Percentiles rank a stretch among this genome's conserved stretches.
phyloP scores from a whole-genome alignment of 2,329 filamentous ascomycete species.

The Fonsecaea pedrosoi region DNA sequence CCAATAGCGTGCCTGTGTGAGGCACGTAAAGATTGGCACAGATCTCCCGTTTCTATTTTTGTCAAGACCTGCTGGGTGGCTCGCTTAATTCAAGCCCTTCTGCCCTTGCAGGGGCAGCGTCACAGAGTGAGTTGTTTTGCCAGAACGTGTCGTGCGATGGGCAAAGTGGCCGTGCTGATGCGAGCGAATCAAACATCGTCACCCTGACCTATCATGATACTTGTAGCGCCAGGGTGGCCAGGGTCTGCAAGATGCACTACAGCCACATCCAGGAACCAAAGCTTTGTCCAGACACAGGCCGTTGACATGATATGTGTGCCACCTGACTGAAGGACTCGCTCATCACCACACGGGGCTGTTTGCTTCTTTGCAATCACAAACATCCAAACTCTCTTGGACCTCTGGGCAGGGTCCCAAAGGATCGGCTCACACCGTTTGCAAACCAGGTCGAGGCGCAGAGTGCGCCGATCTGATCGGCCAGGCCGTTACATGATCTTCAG shows the following conservation, averaged over 20 bases:
- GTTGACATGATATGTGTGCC: conserved; percentile 2
- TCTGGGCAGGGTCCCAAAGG: neutral
- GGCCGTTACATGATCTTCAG: neutral
- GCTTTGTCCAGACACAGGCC: conserved; percentile 7
- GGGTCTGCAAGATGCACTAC: neutral
- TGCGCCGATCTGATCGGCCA: conserved; percentile 20
- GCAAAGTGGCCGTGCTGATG: conserved; percentile 11
- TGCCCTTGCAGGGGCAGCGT: conserved; percentile 19
- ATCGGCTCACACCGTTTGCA: neutral
- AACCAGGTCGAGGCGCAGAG: neutral
- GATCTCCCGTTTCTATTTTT: conserved; percentile 31
- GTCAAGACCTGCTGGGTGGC: conserved; percentile 20
- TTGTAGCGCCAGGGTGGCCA: neutral
- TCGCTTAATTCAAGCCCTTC: conserved; percentile 25
- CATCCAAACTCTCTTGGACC: conserved; percentile 23
- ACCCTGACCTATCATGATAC: neutral
- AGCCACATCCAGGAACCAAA: conserved; percentile 8
- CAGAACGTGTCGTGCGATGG: conserved; percentile 3
- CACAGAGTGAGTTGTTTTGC: conserved; percentile 12
- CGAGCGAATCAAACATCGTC: conserved; percentile 17
- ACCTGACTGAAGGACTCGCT: conserved; percentile 1
- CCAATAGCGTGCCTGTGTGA: neutral
- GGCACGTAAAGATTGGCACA: conserved; percentile 6
- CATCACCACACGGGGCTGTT: neutral
- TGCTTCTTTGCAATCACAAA: conserved; percentile 24